Percentiles rank a stretch among this genome's conserved stretches.
These are phyloP conservation scores for Neospermospora avenae DNA, from an alignment of 2,329 filamentous ascomycete genomes.

Conservation along the genomic window DNA sequence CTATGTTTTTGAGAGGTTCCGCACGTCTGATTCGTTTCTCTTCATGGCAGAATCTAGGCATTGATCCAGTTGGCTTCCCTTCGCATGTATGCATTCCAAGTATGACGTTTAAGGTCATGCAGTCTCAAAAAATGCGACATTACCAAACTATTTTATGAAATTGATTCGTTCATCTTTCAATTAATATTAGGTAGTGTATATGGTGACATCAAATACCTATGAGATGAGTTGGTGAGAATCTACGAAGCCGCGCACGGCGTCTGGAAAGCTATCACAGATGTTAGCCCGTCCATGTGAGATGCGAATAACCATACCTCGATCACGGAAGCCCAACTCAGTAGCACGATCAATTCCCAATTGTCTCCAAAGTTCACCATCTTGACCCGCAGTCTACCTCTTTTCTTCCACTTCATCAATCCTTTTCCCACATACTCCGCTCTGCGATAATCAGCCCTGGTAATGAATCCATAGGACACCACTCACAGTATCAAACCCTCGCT, in stretches of 20 bases:
- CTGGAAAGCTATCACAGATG: conserved; percentile 18
- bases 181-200: no score
- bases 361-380: conserved; percentile 19
- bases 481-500: conserved; percentile 20
- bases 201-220: conserved; percentile 10
- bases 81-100: no score
- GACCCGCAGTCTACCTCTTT: conserved; percentile 24
- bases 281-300: neutral
- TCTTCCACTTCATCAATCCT: conserved; percentile 29
- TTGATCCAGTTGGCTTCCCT: no score
- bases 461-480: neutral
- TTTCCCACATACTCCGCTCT: conserved; percentile 26
- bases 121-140: no score
- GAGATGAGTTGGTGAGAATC: conserved; percentile 26
- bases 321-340: conserved; percentile 27
- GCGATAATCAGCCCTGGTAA: neutral
- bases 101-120: no score
- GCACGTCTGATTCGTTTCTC: no score
- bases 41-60: no score
- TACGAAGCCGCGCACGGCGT: conserved; percentile 21
- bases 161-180: no score
- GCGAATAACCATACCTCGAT: conserved; percentile 20
- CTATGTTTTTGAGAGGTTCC: no score
- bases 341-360: conserved; percentile 23
- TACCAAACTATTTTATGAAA: no score